These are phyloP conservation scores for Acidiella bohemica DNA, from an alignment of 495 filamentous ascomycete species.

Conservation along the genomic window DNA sequence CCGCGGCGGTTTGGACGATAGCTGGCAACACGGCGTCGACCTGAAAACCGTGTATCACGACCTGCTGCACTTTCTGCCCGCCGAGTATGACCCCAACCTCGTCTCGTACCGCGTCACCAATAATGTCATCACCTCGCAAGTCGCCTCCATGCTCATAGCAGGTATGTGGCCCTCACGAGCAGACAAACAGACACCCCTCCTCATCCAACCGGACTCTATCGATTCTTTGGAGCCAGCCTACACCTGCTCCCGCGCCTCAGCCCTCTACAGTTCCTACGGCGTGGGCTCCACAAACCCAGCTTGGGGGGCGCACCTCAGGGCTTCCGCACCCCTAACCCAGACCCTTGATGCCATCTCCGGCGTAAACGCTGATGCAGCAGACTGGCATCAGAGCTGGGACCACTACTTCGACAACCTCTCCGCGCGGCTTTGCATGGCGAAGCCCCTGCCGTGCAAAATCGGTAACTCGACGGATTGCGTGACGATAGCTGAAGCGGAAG, in stretches of 20 bases:
- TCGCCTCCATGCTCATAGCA: constrained; percentile 48
- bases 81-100: constrained; percentile 27
- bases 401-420: constrained; percentile 66
- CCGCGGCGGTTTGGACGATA: constrained; percentile 46
- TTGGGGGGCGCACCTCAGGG: constrained; percentile 47
- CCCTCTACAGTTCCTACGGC: constrained; percentile 35
- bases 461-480: constrained; percentile 40
- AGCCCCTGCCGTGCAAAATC: constrained; percentile 47
- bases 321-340: constrained; percentile 36
- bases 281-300: constrained; percentile 30
- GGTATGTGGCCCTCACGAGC: constrained; percentile 41
- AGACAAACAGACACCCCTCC: constrained; percentile 28
- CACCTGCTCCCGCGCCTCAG: constrained; percentile 36
- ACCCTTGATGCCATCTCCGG: constrained; percentile 47
- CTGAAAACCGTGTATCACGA: constrained; percentile 50
- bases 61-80: constrained; percentile 44
- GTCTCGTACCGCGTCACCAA: constrained; percentile 50
- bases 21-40: constrained; percentile 52
- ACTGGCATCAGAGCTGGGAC: constrained; percentile 51
- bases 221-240: constrained; percentile 56
- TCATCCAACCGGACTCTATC: constrained; percentile 37
- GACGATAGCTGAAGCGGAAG: constrained; percentile 39
- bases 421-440: constrained; percentile 50
- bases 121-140: constrained; percentile 58
- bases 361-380: constrained; percentile 36